Evolutionary conservation across 2,329 filamentous ascomycete genomes (phyloP).

Genomic region (Aspergillus melleus): DNA sequence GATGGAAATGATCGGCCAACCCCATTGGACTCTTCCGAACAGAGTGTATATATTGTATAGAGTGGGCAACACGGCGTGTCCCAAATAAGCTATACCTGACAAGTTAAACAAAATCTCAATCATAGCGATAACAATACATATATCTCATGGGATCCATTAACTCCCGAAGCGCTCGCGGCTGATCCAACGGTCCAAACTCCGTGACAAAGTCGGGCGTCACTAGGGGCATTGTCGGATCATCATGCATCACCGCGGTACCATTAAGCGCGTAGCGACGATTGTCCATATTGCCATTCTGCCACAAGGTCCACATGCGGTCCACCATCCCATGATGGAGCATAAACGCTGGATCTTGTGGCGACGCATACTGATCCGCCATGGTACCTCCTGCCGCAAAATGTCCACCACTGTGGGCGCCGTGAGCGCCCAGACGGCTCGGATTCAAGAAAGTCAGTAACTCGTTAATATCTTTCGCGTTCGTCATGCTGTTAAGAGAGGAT

Average conservation of each 20-base stretch:
- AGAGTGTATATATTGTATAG: too few species aligned
- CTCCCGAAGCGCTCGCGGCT: too few species aligned
- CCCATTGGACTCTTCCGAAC: too few species aligned
- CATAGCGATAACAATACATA: too few species aligned
- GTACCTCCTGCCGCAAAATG: constrained; percentile 8
- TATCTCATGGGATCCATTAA: too few species aligned
- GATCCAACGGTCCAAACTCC: too few species aligned
- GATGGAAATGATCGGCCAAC: too few species aligned
- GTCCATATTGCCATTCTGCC: constrained; percentile 7
- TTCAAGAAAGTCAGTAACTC: constrained; percentile 9
- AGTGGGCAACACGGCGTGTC: too few species aligned
- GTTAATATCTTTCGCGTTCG: constrained; percentile 1
- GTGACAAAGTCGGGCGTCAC: constrained; percentile 7
- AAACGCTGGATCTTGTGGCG: constrained; percentile 14
- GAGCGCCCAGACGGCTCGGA: background rate
- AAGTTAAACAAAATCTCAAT: too few species aligned
- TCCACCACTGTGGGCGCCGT: constrained; percentile 9
- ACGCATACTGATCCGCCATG: constrained; percentile 14
- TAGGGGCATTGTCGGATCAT: constrained; percentile 4
- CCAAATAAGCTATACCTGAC: too few species aligned
- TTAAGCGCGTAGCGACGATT: constrained; percentile 7
- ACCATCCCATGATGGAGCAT: constrained; percentile 16
- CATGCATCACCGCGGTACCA: constrained; percentile 10
- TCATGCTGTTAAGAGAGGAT: background rate
- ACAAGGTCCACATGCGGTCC: constrained; percentile 14